A percentile compares a stretch with the other conserved stretches of the same genome.
phyloP scores from a whole-genome alignment of 768 basidiomycete species.

The Boletus patriciae region DNA sequence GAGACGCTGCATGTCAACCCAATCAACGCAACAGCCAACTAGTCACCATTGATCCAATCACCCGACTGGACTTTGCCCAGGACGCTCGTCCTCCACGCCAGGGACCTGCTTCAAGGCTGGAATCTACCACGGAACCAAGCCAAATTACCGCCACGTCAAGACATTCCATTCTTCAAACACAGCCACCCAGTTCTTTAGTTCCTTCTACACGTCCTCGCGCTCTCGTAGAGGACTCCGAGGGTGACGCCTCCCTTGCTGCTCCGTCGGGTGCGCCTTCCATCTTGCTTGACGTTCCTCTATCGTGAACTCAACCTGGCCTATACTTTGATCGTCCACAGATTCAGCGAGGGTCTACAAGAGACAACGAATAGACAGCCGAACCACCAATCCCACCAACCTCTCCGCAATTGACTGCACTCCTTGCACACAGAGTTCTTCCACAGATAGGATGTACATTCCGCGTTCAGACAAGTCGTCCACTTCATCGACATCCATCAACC shows the following conservation, averaged over 20 bases:
- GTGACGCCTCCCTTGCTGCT: constrained; percentile 27
- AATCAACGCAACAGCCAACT: constrained; percentile 20
- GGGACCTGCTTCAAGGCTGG: constrained; percentile 49
- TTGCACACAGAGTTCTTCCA: constrained; percentile 28
- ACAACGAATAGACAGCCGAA: constrained; percentile 56
- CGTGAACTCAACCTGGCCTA: constrained; percentile 4
- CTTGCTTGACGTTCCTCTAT: not conserved
- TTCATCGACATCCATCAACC: constrained; percentile 46
- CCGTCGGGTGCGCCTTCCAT: constrained; percentile 24
- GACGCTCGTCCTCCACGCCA: constrained; percentile 47
- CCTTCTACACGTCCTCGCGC: constrained; percentile 65
- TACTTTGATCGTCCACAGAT: constrained; percentile 36
- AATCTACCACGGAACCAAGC: constrained; percentile 37
- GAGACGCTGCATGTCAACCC: constrained; percentile 29
- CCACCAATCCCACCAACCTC: constrained; percentile 32
- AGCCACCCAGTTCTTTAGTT: constrained; percentile 46
- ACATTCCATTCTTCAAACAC: constrained; percentile 27
- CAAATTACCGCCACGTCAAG: constrained; percentile 29
- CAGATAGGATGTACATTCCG: constrained; percentile 51
- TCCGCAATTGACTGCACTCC: constrained; percentile 22
- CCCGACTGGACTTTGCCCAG: constrained; percentile 55
- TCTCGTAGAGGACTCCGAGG: constrained; percentile 56
- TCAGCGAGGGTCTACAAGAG: constrained; percentile 63
- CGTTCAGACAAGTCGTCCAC: constrained; percentile 50
- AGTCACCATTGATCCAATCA: constrained; percentile 69